Evolutionary conservation across 768 basidiomycete species (phyloP).

Genomic region (Cubamyces lactineus): DNA sequence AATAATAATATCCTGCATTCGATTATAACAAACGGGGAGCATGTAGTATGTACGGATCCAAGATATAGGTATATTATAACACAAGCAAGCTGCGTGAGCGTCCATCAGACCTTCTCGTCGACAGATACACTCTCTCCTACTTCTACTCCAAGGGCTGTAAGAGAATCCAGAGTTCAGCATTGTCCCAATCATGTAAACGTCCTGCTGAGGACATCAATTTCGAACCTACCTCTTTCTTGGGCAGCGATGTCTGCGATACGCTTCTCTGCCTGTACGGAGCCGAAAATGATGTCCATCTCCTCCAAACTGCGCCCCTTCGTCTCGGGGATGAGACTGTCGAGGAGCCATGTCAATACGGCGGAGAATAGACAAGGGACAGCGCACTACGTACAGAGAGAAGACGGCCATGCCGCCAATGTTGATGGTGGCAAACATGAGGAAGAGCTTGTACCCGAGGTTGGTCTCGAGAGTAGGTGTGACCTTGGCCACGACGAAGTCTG

Average conservation of each 20-base stretch:
- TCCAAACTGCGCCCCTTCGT: slow-evolving; percentile 49
- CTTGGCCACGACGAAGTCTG: slow-evolving; percentile 77
- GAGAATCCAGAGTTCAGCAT: too few relatives aligned
- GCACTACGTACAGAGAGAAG: slow-evolving; percentile 60
- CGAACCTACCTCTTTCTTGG: slow-evolving; percentile 42
- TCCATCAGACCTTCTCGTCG: background rate
- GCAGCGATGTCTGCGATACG: slow-evolving; percentile 56
- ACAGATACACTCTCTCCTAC: background rate
- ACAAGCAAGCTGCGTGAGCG: background rate
- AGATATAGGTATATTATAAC: background rate
- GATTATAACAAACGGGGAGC: too few relatives aligned
- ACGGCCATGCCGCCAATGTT: slow-evolving; percentile 73
- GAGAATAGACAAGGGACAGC: background rate
- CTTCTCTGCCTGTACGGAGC: slow-evolving; percentile 55
- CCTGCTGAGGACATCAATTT: too few relatives aligned
- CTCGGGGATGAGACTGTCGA: slow-evolving; percentile 42
- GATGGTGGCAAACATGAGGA: slow-evolving; percentile 76
- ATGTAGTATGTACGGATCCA: background rate
- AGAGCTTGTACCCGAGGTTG: slow-evolving; percentile 70
- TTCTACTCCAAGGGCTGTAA: background rate
- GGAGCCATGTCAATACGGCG: background rate
- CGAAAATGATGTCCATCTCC: slow-evolving; percentile 63
- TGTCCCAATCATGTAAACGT: too few relatives aligned
- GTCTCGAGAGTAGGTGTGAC: slow-evolving; percentile 66
- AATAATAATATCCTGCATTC: too few relatives aligned